Evolutionary conservation across 768 basidiomycete genomes (phyloP).

Genomic region (Trametes cingulata): DNA sequence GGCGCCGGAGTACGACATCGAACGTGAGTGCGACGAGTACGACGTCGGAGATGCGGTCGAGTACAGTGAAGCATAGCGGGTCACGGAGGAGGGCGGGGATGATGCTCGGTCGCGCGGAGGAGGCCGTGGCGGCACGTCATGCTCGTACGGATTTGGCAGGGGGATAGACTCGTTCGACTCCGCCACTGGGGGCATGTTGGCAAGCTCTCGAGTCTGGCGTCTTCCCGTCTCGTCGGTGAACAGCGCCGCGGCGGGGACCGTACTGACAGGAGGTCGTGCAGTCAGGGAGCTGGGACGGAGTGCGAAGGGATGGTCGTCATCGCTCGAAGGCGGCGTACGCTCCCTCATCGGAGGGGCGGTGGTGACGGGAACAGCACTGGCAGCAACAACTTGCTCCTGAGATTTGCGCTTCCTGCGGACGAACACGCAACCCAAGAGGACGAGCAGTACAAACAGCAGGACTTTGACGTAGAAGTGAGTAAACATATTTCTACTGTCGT

Average conservation of each 20-base stretch:
- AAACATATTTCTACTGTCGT: no score
- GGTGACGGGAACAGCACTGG: neutral
- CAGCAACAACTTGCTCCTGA: neutral
- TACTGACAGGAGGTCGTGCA: neutral
- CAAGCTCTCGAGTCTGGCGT: neutral
- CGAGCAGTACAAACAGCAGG: conserved; percentile 13
- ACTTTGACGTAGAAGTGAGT: conserved; percentile 8
- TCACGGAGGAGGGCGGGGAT: conserved; percentile 1
- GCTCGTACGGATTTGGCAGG: conserved; percentile 20
- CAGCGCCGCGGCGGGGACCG: neutral
- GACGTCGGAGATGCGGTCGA: neutral
- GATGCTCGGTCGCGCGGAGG: conserved; percentile 10
- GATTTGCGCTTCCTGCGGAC: neutral
- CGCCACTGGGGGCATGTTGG: neutral
- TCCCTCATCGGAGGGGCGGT: conserved; percentile 3
- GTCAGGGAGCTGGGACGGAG: neutral
- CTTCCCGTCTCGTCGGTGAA: neutral
- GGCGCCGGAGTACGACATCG: conserved; percentile 3
- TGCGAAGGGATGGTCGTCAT: neutral
- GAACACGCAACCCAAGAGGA: conserved; percentile 17
- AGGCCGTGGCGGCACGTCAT: conserved; percentile 11
- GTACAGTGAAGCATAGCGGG: neutral
- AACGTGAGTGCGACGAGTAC: neutral
- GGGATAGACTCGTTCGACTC: neutral
- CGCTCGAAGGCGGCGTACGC: neutral